Percentiles rank a stretch among this genome's conserved stretches.
Evolutionary conservation across 306 rosid species (phyloP).

Genomic region (Cucurbita argyrosperma): DNA sequence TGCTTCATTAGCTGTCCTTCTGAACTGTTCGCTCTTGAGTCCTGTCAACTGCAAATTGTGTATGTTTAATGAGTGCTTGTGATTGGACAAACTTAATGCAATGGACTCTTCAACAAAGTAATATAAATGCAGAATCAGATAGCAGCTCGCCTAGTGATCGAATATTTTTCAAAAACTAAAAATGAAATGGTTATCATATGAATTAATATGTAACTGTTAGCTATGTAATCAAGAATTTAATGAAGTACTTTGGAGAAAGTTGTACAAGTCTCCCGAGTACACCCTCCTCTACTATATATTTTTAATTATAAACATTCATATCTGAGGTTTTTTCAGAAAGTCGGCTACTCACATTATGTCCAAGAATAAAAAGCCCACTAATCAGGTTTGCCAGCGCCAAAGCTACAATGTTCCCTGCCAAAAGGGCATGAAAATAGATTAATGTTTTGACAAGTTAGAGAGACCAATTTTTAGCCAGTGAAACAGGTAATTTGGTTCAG

Average conservation of each 20-base stretch:
- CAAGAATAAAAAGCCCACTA: slow-evolving; percentile 58
- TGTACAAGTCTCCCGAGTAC: neutral
- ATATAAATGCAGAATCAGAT: neutral
- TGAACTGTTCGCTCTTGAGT: slow-evolving; percentile 26
- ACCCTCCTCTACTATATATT: no score
- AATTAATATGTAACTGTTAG: no score
- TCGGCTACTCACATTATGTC: slow-evolving; percentile 45
- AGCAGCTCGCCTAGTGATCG: no score
- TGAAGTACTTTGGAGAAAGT: neutral
- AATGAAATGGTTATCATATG: no score
- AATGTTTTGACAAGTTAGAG: neutral
- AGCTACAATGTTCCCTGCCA: slow-evolving; percentile 55
- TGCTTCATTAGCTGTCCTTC: slow-evolving; percentile 7
- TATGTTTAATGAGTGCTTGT: neutral
- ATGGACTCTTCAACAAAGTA: neutral
- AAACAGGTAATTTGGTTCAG: neutral
- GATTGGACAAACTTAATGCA: neutral
- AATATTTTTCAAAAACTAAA: no score
- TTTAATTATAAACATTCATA: neutral
- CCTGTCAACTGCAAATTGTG: slow-evolving; percentile 36
- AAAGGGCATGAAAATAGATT: neutral
- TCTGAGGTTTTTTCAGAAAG: neutral
- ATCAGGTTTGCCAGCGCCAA: slow-evolving; percentile 69
- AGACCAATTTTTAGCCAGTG: neutral
- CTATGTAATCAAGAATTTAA: no score